Conservation (phyloP, 2,329 filamentous ascomycete genomes). For the Alternaria arborescens region DNA sequence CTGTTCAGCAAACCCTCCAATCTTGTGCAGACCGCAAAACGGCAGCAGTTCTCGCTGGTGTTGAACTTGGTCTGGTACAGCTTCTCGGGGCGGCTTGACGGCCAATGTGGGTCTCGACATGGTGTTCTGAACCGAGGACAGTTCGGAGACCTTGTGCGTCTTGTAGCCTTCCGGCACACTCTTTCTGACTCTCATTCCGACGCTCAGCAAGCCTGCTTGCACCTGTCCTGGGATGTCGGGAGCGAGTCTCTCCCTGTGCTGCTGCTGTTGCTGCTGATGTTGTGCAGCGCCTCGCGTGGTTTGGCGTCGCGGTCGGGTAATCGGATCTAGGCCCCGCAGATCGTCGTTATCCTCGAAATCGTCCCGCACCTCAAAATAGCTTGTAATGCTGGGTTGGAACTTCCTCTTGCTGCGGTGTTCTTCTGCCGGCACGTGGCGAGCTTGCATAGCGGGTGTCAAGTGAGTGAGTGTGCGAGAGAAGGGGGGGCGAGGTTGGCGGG, state of each 20-base stretch:
- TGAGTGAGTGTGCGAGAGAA: conserved; percentile 1
- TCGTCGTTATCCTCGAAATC: conserved; percentile 31
- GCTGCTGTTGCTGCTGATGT: conserved; percentile 12
- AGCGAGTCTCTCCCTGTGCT: conserved; percentile 30
- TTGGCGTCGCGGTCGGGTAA: conserved; percentile 33
- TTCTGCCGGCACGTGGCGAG: conserved; percentile 26
- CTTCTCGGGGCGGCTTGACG: conserved; percentile 35
- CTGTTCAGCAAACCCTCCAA: conserved; percentile 73
- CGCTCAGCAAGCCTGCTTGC: conserved; percentile 84
- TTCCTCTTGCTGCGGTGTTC: conserved; percentile 53
- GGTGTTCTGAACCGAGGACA: conserved; percentile 40
- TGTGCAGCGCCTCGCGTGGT: conserved; percentile 15
- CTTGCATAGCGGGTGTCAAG: conserved; percentile 20
- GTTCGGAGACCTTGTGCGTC: conserved; percentile 62
- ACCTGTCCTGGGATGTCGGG: conserved; percentile 70
- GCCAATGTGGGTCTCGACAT: conserved; percentile 31
- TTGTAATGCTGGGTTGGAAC: conserved; percentile 57
- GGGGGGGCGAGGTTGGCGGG: not conserved
- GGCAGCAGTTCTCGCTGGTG: conserved; percentile 72
- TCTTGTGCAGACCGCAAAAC: conserved; percentile 81
- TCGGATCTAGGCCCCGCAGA: conserved; percentile 39
- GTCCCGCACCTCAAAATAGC: conserved; percentile 51
- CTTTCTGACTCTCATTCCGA: conserved; percentile 95
- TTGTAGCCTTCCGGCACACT: conserved; percentile 94
- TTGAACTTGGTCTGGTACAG: conserved; percentile 32